These are phyloP conservation scores for Chaetomium fimeti DNA, from an alignment of 495 filamentous ascomycete species.

Conservation along the genomic window DNA sequence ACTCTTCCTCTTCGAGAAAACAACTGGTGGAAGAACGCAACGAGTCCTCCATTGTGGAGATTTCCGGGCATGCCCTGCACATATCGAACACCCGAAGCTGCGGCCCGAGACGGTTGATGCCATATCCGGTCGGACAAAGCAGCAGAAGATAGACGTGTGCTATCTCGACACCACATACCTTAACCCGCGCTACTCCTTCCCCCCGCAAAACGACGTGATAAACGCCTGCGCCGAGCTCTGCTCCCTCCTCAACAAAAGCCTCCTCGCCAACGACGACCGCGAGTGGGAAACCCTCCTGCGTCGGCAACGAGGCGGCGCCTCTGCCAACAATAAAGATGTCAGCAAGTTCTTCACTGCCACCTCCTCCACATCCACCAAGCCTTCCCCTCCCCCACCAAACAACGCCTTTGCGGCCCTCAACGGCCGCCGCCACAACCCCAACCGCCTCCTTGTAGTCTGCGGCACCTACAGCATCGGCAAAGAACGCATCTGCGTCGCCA, in stretches of 20 bases:
- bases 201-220: constrained; percentile 81
- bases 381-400: not conserved
- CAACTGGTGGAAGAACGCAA: constrained; percentile 59
- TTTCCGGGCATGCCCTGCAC: constrained; percentile 85
- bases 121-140: constrained; percentile 63
- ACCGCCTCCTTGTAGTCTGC: constrained; percentile 81
- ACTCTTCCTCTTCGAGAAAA: constrained; percentile 87
- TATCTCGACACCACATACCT: constrained; percentile 98
- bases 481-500: constrained; percentile 90
- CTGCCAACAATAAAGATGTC: constrained; percentile 34
- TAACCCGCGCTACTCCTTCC: constrained; percentile 93
- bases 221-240: constrained; percentile 88
- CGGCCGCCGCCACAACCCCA: constrained; percentile 14
- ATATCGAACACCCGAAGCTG: constrained; percentile 79
- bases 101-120: constrained; percentile 68
- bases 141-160: constrained; percentile 88
- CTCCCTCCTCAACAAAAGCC: constrained; percentile 50
- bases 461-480: constrained; percentile 98
- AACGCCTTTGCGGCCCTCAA: constrained; percentile 35
- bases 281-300: constrained; percentile 36
- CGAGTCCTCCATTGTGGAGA: constrained; percentile 93
- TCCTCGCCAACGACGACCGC: constrained; percentile 34
- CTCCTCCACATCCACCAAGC: constrained; percentile 6
- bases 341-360: constrained; percentile 45
- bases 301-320: constrained; percentile 24